phyloP scores from a whole-genome alignment of 371 early-diverging fungal genomes.

The Mucor racemosus region DNA sequence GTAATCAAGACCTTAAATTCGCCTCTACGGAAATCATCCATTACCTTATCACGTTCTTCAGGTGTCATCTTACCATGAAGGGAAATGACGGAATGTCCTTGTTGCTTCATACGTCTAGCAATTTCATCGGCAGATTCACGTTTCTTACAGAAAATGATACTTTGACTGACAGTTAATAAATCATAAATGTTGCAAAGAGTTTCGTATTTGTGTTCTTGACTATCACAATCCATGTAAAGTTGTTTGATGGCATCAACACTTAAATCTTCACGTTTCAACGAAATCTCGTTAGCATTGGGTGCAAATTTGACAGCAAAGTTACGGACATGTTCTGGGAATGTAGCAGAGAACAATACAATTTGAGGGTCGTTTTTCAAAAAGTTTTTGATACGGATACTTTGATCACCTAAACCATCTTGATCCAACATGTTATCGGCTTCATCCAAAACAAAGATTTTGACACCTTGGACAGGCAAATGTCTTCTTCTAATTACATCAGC shows the following conservation, averaged over 20 bases:
- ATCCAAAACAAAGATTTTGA: conserved; percentile 89
- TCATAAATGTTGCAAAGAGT: conserved; percentile 90
- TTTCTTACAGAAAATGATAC: conserved; percentile 94
- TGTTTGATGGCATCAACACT: conserved; percentile 97
- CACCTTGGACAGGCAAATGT: conserved; percentile 58
- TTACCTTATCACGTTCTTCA: conserved; percentile 85
- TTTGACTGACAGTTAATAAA: conserved; percentile 94
- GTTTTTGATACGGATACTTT: conserved; percentile 79
- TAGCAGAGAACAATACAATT: conserved; percentile 96
- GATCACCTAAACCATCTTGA: conserved; percentile 87
- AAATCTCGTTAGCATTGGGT: conserved; percentile 87
- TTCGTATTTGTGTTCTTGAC: conserved; percentile 82
- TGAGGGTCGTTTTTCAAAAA: conserved; percentile 75
- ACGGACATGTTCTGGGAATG: conserved; percentile 88
- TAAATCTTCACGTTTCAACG: conserved; percentile 89
- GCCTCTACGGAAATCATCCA: conserved; percentile 91
- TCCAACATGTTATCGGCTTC: conserved; percentile 98
- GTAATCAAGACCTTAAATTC: conserved; percentile 92
- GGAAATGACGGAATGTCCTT: conserved; percentile 81
- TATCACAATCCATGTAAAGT: conserved; percentile 94
- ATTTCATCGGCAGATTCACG: conserved; percentile 85
- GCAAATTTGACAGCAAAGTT: conserved; percentile 82
- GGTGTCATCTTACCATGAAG: conserved; percentile 89
- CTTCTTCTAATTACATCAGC: conserved; percentile 72
- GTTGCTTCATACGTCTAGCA: conserved; percentile 69